Evolutionary conservation across 345 rosid genomes (phyloP), one percentile per base, ranked within the genome.

Genomic region (Psidium guajava): DNA sequence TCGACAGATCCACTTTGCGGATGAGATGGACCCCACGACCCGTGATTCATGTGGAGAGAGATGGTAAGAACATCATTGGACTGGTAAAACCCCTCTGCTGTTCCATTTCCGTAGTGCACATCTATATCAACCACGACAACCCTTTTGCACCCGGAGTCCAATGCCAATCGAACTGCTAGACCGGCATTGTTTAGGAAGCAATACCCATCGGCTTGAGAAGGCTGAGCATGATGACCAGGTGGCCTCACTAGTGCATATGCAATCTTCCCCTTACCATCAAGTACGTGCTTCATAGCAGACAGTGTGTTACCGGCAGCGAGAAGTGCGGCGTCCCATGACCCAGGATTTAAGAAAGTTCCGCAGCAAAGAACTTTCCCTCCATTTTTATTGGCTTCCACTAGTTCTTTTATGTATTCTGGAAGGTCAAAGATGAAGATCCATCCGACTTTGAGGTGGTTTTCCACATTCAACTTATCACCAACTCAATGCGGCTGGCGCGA

Each of bases 221-320:
- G 98, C 90, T 95, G 98, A 74, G 99, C 91, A 83, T 96, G 99
- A 89, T 96, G 98, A n/a, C 98, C 99, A 1, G 98, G 99, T 84
- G 98, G 98, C 53, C 98, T 94, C 49, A 96, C 98, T 83, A 96
- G 85, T 36, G 98, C 92, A 87, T 93, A 95, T 7, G 94, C 91
- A 44, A 95, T 24, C 80, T 92, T 89, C 8, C 95, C 98, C 82
- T 90, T 88, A 16, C 92, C 91, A 21, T 92, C 92, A 47, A 94
- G 96, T 83, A 96, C 69, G 86, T 92, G 91, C 87, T 92, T 90
- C 99, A 95, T 94, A 12, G 98, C 98, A 36, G 95, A 92, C 50
- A 96, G 85, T 32, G 95, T 91, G 5, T 97, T 93, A 85, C 98
- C 95, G 21, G 98, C 98, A 82, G 99, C 97, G 50, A 97, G 93